Conservation (phyloP, 2,329 filamentous ascomycete genomes). For the Helicocarpus griseus region DNA sequence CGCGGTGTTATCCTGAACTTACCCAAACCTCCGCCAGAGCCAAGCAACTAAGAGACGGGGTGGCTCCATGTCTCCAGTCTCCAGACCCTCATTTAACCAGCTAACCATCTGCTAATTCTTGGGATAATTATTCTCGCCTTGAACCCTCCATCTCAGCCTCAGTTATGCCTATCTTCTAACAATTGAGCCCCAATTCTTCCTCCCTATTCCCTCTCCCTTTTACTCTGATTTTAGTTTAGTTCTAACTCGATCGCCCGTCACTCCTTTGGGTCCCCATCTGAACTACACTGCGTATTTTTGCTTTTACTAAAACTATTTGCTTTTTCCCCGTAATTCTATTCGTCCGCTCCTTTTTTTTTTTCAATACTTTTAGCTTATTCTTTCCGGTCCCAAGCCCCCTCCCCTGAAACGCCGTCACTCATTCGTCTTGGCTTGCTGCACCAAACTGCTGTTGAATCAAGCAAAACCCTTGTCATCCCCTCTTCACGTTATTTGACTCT, state of each 20-base stretch:
- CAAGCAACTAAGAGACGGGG: neutral
- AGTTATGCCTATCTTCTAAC: neutral
- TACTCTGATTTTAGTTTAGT: neutral
- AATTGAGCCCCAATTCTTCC: neutral
- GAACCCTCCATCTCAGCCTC: too few species aligned
- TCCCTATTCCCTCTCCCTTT: neutral
- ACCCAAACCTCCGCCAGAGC: neutral
- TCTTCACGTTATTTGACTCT: neutral
- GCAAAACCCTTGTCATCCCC: neutral
- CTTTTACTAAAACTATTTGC: neutral
- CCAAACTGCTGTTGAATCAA: neutral
- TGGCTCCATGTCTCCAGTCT: neutral
- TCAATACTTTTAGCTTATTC: neutral
- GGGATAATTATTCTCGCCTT: too few species aligned
- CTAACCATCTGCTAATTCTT: too few species aligned
- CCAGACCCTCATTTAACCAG: neutral
- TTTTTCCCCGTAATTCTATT: neutral
- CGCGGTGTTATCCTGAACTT: neutral
- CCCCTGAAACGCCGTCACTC: constrained; percentile 4
- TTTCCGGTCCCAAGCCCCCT: neutral
- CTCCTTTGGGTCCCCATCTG: neutral
- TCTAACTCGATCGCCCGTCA: neutral
- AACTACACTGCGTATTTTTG: neutral
- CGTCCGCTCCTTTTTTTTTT: neutral
- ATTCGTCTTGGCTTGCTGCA: neutral